Evolutionary conservation across 129 eudicot genomes (phyloP).

Genomic region (Deinandra increscens): DNA sequence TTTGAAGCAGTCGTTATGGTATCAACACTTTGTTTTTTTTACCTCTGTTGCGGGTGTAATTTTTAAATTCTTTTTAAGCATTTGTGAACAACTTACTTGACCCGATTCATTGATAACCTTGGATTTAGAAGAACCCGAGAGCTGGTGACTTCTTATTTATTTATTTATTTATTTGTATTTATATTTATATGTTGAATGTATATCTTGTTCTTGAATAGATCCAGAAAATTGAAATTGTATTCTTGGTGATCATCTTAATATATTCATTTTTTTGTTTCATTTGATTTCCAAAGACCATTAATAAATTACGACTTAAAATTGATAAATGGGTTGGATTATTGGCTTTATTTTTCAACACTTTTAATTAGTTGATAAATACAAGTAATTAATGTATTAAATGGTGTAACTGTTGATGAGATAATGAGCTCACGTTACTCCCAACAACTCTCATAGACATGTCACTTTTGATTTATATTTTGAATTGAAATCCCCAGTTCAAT

Average conservation of each 20-base stretch:
- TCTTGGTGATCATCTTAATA: neutral
- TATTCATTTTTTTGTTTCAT: neutral
- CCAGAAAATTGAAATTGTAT: neutral
- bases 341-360: too few species aligned
- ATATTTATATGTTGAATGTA: neutral
- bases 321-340: too few species aligned
- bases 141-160: neutral
- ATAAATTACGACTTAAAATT: too few species aligned
- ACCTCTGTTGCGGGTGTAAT: slow-evolving; percentile 65
- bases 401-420: too few species aligned
- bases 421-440: too few species aligned
- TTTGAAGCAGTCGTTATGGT: slow-evolving; percentile 55
- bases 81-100: neutral
- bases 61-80: slow-evolving; percentile 23
- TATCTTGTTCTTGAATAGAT: slow-evolving; percentile 9
- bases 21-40: slow-evolving; percentile 55
- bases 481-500: too few species aligned
- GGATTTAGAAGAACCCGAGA: slow-evolving; percentile 3
- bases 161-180: neutral
- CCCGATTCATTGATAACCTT: neutral
- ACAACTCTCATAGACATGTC: too few species aligned
- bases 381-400: too few species aligned
- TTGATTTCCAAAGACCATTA: too few species aligned
- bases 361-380: too few species aligned
- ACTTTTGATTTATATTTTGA: too few species aligned